Base-by-base conservation (phyloP, 176 grass and related monocot species). In the Echinochloa phyllopogon region DNA sequence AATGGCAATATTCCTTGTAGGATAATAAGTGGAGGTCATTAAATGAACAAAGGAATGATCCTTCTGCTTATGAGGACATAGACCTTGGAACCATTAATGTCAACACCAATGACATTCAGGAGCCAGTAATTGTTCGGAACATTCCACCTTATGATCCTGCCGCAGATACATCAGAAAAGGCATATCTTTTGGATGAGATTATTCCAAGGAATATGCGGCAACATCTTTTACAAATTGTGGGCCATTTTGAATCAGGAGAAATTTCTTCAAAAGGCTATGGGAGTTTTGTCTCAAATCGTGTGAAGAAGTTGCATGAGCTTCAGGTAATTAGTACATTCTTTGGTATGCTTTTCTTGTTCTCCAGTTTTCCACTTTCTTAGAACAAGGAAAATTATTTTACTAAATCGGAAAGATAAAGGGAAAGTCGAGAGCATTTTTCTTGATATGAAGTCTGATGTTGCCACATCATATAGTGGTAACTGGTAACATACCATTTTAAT, bases 111-210 rank as follows among this genome's bases (percentile, higher is more conserved):
- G 88, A 90, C 36, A 84, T 43, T 20, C 17, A 78, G 68, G 84
- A 61, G 52, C 56, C 62, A 78, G 44, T 51, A 76, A 80, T 59
- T 75, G 10, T 38, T 71, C 84, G 85, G 73, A 99, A 90, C 72
- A 96, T 99, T 96, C 96, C 96, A 56, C 96, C 96, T 33, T 77
- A 96, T 80, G 74, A 99, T 91, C 81, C 75, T 78, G 72, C 81
- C 36, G 96, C 93, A 55, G 88, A 94, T 92, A 80, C 78, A 59
- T 69, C 96, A 75, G 91, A 96, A 51, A 90, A 74, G 44, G 93
- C 74, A 55, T 99, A 99, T 85, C 50, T 72, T 67, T 65, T 99
- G 15, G 74, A 95, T 83, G 85, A 96, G 69, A 99, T 99, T 82
- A 94, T 99, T 84, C 91, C 93, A 41, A 94, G 65, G 69, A 86